These are phyloP conservation scores for Asterophora parasitica DNA, from an alignment of 768 basidiomycete genomes.

Conservation along the genomic window DNA sequence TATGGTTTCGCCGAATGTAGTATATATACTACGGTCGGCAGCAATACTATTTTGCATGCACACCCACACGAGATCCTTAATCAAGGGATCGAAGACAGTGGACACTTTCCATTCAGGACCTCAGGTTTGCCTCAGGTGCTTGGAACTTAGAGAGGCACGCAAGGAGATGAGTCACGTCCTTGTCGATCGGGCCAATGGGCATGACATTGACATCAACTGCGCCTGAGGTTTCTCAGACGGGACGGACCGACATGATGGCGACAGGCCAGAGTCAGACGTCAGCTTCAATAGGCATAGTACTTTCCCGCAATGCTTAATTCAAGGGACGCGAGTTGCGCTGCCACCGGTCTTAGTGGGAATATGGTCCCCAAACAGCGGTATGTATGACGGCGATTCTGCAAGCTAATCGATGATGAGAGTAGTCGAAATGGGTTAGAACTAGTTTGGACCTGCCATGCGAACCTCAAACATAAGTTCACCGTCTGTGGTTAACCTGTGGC, in stretches of 20 bases:
- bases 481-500: too few species aligned
- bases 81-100: conserved; percentile 4
- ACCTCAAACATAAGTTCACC: too few species aligned
- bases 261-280: neutral
- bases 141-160: neutral
- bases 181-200: conserved; percentile 1
- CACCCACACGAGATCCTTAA: neutral
- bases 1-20: neutral
- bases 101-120: neutral
- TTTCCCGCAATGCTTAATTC: conserved; percentile 10
- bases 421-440: neutral
- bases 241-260: conserved; percentile 3
- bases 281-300: too few species aligned
- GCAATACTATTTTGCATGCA: neutral
- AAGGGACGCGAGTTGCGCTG: conserved; percentile 2
- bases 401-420: conserved; percentile 16
- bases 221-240: conserved; percentile 5
- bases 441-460: too few species aligned
- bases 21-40: neutral
- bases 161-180: conserved; percentile 2
- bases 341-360: conserved; percentile 7
- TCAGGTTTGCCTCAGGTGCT: too few species aligned
- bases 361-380: conserved; percentile 7
- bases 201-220: neutral
- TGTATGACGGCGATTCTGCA: neutral